Conservation (phyloP, 441 rosid species). For the Bocquillonia castaneifolia region DNA sequence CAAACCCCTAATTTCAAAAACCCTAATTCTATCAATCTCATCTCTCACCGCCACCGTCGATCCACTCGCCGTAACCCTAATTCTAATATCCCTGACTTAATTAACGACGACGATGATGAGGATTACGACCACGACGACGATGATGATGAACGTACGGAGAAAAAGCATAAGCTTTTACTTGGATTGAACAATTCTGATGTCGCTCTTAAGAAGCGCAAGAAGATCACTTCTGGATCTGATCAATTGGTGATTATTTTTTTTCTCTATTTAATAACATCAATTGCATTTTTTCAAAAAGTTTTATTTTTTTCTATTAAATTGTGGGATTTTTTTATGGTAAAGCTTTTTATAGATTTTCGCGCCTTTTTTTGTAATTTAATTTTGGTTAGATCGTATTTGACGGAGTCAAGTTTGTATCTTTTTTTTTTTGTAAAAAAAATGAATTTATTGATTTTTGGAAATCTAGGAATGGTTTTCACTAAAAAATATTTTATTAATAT, state of each 20-base stretch:
- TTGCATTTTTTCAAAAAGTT: background rate
- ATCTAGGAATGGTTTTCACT: constrained; percentile 20
- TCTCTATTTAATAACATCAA: background rate
- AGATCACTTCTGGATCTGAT: constrained; percentile 55
- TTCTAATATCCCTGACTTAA: constrained; percentile 17
- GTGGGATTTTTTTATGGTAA: constrained; percentile 14
- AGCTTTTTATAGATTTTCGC: constrained; percentile 55
- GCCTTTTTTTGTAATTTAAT: constrained; percentile 37
- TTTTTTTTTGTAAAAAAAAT: constrained; percentile 21
- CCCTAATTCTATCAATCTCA: constrained; percentile 49
- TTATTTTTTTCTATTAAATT: constrained; percentile 13
- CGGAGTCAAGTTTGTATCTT: constrained; percentile 33
- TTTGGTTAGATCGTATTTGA: constrained; percentile 42
- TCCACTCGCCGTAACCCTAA: constrained; percentile 42
- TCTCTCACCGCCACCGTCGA: constrained; percentile 25
- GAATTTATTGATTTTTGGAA: constrained; percentile 22
- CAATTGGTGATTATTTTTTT: constrained; percentile 37
- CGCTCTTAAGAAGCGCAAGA: constrained; percentile 33
- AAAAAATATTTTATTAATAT: constrained; percentile 14
- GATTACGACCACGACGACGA: constrained; percentile 27
- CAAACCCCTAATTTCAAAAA: constrained; percentile 38
- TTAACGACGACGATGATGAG: constrained; percentile 38
- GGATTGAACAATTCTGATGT: constrained; percentile 48
- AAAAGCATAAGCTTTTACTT: constrained; percentile 59
- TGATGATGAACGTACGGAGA: constrained; percentile 66